A percentile compares a stretch with the other conserved stretches of the same genome.
Evolutionary conservation across 176 grass and related monocot genomes (phyloP).

Genomic region (Thalia dealbata): DNA sequence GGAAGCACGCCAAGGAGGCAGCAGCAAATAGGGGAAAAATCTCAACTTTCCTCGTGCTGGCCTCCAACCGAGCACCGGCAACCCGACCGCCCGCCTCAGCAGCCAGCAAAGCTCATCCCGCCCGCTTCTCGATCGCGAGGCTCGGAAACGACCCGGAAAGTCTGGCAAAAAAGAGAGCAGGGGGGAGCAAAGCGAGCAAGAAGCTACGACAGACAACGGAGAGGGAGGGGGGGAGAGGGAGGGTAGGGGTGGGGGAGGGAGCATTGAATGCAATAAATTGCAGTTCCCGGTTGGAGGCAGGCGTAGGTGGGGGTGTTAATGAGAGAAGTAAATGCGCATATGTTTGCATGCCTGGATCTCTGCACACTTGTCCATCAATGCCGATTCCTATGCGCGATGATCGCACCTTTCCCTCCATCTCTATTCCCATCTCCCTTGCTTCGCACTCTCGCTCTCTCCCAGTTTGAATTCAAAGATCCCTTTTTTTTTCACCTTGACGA

Average conservation of each 20-base stretch:
- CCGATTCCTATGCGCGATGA: conserved; percentile 9
- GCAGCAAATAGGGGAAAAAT: background rate
- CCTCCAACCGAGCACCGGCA: background rate
- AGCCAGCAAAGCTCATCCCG: background rate
- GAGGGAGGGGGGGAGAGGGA: conserved; percentile 15
- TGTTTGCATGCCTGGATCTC: conserved; percentile 44
- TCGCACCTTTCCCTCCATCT: conserved; percentile 12
- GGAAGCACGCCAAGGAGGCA: background rate
- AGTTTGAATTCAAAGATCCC: too few species aligned
- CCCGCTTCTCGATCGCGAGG: too few species aligned
- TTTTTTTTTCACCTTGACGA: too few species aligned
- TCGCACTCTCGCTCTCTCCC: too few species aligned
- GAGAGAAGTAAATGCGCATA: conserved; percentile 42
- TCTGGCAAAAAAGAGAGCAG: background rate
- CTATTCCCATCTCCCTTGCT: too few species aligned
- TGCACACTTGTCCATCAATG: conserved; percentile 40
- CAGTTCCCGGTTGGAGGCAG: conserved; percentile 34
- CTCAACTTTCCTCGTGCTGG: background rate
- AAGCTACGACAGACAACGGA: background rate
- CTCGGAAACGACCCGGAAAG: background rate
- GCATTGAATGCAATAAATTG: conserved; percentile 28
- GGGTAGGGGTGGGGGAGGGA: background rate
- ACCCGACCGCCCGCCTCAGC: background rate
- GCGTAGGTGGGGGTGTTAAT: conserved; percentile 50
- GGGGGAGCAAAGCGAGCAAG: background rate